Evolutionary conservation across 768 basidiomycete species (phyloP), one percentile per base, ranked within the genome.

Genomic region (Nevesoporus exiguus): DNA sequence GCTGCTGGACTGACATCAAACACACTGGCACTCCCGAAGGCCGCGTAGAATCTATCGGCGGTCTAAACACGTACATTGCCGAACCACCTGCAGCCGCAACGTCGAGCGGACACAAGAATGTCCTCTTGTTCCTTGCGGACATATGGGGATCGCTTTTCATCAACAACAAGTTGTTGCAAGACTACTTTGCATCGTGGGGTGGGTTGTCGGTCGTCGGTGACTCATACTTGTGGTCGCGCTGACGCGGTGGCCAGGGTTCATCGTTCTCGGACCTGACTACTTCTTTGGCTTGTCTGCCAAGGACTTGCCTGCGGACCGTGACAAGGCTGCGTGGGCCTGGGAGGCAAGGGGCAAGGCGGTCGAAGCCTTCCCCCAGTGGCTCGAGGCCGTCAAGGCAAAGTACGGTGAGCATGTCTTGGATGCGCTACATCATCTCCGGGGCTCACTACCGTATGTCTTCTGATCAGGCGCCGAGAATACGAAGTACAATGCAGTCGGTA

Each of bases 181-280:
- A 86, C 62, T 85, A 78, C 52, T 83, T 80, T 51, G 83, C 85
- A 2, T 71, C 78, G 2, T 70, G 76, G n/a, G 85, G 85, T 85
- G 36, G 3, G 70, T 62, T 31, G 27, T 8, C 6, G 17, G 19
- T 19, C 6, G 5, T 36, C 4, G 24, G 17, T 22, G 6, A 15
- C 5, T 10, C n/a, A 19, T 19, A 13, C n/a, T n/a, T 13, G 24
- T n/a, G 15, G 31, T 7, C 10, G 43, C 27, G 17, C 25, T 60
- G 47, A 50, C 19, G 37, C 9, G 13, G 30, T n/a, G 7, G 1
- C 5, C 39, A 85, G 84, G 83, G 0, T 85, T 79, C 64, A 61
- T 75, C 47, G 81, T 85, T 0, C 63, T 85, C 7, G 83, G 81
- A 2, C 72, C 80, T 7, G 84, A 86, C 59, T 85, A 83, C 59